Evolutionary conservation across 768 basidiomycete species (phyloP).

Genomic region (Trametes cinnabarina): DNA sequence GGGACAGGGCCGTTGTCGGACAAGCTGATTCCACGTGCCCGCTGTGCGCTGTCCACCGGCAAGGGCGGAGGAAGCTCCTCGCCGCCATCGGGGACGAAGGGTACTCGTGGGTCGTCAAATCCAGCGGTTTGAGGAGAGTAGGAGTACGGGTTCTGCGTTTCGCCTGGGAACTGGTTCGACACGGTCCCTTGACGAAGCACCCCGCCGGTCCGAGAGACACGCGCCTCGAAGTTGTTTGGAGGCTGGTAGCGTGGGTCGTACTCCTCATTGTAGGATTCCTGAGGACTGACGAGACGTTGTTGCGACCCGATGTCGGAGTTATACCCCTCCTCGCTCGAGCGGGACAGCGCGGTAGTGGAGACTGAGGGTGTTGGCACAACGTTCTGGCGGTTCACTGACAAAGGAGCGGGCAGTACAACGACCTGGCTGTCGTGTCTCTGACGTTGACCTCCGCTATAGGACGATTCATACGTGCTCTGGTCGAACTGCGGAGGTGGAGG

Average conservation of each 20-base stretch:
- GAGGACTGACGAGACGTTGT: conserved; percentile 42
- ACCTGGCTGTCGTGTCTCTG: conserved; percentile 67
- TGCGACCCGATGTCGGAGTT: conserved; percentile 40
- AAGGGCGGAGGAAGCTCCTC: conserved; percentile 33
- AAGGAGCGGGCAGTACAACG: conserved; percentile 72
- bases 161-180: conserved; percentile 41
- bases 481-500: conserved; percentile 52
- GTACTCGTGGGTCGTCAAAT: conserved; percentile 28
- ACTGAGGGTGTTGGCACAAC: conserved; percentile 33
- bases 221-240: conserved; percentile 36
- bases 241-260: conserved; percentile 18
- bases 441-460: conserved; percentile 41
- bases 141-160: conserved; percentile 60
- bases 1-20: conserved; percentile 84
- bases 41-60: conserved; percentile 10
- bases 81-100: conserved; percentile 35
- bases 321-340: conserved; percentile 45
- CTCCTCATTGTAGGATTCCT: conserved; percentile 22
- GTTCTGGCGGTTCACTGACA: conserved; percentile 54
- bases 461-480: conserved; percentile 61
- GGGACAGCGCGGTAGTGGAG: conserved; percentile 43
- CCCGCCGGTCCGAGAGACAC: conserved; percentile 39
- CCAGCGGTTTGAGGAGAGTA: conserved; percentile 39
- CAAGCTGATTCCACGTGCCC: conserved; percentile 67
- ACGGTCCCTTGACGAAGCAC: conserved; percentile 41